Evolutionary conservation across 768 basidiomycete genomes (phyloP).

Genomic region (Mycena belliarum): DNA sequence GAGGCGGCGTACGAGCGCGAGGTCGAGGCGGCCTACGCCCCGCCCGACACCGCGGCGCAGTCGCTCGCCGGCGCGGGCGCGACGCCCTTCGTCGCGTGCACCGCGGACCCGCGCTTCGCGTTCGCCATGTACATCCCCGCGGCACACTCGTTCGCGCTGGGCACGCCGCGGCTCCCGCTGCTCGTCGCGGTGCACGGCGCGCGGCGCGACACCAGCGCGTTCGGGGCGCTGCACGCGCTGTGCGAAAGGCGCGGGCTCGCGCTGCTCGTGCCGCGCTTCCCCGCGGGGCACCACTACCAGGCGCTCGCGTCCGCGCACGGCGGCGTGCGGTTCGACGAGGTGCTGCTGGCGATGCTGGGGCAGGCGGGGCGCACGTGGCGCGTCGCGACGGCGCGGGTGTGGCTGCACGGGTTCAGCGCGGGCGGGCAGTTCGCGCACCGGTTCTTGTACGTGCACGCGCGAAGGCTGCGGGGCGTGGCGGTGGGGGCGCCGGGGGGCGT

Average conservation of each 20-base stretch:
- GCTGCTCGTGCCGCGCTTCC: slow-evolving; percentile 24
- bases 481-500: slow-evolving; percentile 24
- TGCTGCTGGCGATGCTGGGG: slow-evolving; percentile 25
- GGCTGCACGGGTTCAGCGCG: slow-evolving; percentile 28
- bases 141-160: slow-evolving; percentile 2
- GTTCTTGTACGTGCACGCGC: slow-evolving; percentile 25
- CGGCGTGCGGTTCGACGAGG: slow-evolving; percentile 24
- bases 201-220: slow-evolving; percentile 14
- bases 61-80: too few species aligned
- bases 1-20: too few species aligned
- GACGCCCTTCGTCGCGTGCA: slow-evolving; percentile 22
- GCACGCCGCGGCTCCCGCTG: slow-evolving; percentile 16
- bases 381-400: slow-evolving; percentile 18
- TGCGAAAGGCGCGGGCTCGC: slow-evolving; percentile 16
- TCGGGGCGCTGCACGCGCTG: slow-evolving; percentile 15
- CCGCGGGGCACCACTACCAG: slow-evolving; percentile 27
- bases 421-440: slow-evolving; percentile 29
- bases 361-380: slow-evolving; percentile 25
- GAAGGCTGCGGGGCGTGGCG: slow-evolving; percentile 20
- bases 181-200: slow-evolving; percentile 27
- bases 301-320: slow-evolving; percentile 17
- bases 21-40: too few species aligned
- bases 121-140: slow-evolving; percentile 21
- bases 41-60: too few species aligned
- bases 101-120: slow-evolving; percentile 23